A percentile compares a stretch with the other conserved stretches of the same genome.
These are phyloP conservation scores for Verticillium longisporum DNA, from an alignment of 2,329 filamentous ascomycete genomes.

Conservation along the genomic window DNA sequence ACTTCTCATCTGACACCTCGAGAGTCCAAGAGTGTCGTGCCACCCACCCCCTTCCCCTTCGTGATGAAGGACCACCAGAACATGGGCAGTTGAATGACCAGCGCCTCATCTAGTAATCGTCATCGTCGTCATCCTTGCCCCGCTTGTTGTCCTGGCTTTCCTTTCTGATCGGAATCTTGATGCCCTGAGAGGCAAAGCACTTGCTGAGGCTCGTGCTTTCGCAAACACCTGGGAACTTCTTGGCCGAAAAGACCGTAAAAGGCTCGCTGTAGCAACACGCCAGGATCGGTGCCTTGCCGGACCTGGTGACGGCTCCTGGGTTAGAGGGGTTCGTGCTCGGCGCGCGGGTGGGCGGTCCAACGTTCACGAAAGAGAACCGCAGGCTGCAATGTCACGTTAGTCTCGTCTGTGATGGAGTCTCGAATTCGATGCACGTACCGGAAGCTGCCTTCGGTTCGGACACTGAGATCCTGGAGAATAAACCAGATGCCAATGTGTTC, in stretches of 20 bases:
- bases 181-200: conserved; percentile 86
- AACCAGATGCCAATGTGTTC: conserved; percentile 93
- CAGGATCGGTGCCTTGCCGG: conserved; percentile 71
- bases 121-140: conserved; percentile 48
- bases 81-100: neutral
- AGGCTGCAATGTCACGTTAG: conserved; percentile 32
- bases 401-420: neutral
- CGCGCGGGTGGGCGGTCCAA: conserved; percentile 47
- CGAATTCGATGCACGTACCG: conserved; percentile 47
- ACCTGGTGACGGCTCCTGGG: conserved; percentile 52
- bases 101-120: conserved; percentile 21
- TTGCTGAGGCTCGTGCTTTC: conserved; percentile 89
- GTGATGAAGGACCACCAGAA: neutral
- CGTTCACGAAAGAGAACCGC: conserved; percentile 74
- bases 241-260: conserved; percentile 92
- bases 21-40: neutral
- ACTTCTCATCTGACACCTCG: neutral
- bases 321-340: conserved; percentile 30
- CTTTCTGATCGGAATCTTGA: conserved; percentile 94
- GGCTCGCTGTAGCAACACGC: conserved; percentile 80
- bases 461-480: conserved; percentile 88
- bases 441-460: conserved; percentile 86
- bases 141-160: conserved; percentile 50
- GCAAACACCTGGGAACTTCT: conserved; percentile 97
- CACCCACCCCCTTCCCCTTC: neutral